These are phyloP conservation scores for Tetrapisispora fleetii DNA, from an alignment of 805 yeast species.

Conservation along the genomic window DNA sequence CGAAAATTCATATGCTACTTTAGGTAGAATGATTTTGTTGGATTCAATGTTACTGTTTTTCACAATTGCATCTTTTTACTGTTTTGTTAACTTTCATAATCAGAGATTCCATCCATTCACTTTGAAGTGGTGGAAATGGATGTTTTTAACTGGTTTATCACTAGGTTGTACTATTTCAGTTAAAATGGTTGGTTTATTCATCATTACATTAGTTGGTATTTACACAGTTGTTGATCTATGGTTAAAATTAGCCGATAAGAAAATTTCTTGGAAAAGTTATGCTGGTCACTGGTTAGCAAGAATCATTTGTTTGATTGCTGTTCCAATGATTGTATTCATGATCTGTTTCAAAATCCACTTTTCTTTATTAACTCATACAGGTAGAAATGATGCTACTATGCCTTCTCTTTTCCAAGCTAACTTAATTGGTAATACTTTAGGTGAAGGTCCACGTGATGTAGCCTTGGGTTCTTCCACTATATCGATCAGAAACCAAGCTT, in stretches of 20 bases:
- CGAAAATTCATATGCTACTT: conserved; percentile 59
- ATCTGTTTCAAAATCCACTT: conserved; percentile 67
- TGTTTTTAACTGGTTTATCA: conserved; percentile 68
- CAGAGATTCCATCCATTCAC: conserved; percentile 44
- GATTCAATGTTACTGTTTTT: conserved; percentile 72
- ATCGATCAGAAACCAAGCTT: conserved; percentile 50
- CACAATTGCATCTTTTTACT: conserved; percentile 58
- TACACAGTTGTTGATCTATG: conserved; percentile 85
- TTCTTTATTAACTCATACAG: conserved; percentile 59
- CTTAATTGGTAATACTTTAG: conserved; percentile 54
- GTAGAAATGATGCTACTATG: conserved; percentile 76
- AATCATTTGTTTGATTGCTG: conserved; percentile 47
- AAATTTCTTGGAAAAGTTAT: conserved; percentile 42
- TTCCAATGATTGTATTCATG: conserved; percentile 56
- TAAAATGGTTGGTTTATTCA: conserved; percentile 94
- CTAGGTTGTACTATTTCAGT: conserved; percentile 89
- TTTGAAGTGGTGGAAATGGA: conserved; percentile 92
- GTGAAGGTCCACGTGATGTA: conserved; percentile 62
- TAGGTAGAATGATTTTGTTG: conserved; percentile 64
- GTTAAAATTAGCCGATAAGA: conserved; percentile 65
- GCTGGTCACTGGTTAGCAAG: conserved; percentile 59
- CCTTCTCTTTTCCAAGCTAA: conserved; percentile 76
- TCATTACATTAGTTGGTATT: conserved; percentile 79
- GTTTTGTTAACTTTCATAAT: conserved; percentile 47
- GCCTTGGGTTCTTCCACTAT: conserved; percentile 47